Evolutionary conservation across 176 grass and related monocot species (phyloP), one percentile per base, ranked within the genome.

Genomic region (Paspalum notatum): DNA sequence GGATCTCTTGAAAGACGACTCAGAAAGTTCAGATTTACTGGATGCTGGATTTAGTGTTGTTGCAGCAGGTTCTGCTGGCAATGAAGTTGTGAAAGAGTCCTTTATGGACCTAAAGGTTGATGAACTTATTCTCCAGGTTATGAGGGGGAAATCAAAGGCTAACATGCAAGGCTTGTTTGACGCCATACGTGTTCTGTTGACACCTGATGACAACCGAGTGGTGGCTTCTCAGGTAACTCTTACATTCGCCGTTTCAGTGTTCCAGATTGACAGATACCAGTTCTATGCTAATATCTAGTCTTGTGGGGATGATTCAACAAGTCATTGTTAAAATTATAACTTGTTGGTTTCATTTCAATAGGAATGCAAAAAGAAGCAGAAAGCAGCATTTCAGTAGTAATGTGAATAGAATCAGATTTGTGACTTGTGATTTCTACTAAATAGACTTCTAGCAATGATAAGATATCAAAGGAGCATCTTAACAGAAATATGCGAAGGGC

Each of bases 31-130:
- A 76, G 83, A 89, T 75, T 43, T 98, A 71, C 79, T 90, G 76
- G 90, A 92, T 83, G 84, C 84, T 73, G 83, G 84, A 51, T 95
- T 98, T 71, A 65, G 92, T 37, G 88, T 91, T 54, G 89, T 95
- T 68, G 92, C 88, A 27, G 65, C 72, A 3, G 84, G 84, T 49
- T 91, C 92, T 83, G 85, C 92, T 78, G 88, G 86, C 48, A 92
- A 95, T 86, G 95, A 98, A 95, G 86, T 98, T 85, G 83, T 98
- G 18, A 98, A 98, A 82, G 92, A 98, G 66, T 87, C 81, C 75
- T 93, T 95, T 69, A 95, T 98, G 88, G 86, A 87, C 49, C 18
- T 95, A 66, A 95, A 95, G 81, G 75, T 93, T 24, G 88, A 93
- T 86, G 86, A 93, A 32, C 42, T 93, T 80, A 89, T 95, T 83